Conservation (phyloP, 495 filamentous ascomycete genomes). For the Diplogelasinospora grovesii region DNA sequence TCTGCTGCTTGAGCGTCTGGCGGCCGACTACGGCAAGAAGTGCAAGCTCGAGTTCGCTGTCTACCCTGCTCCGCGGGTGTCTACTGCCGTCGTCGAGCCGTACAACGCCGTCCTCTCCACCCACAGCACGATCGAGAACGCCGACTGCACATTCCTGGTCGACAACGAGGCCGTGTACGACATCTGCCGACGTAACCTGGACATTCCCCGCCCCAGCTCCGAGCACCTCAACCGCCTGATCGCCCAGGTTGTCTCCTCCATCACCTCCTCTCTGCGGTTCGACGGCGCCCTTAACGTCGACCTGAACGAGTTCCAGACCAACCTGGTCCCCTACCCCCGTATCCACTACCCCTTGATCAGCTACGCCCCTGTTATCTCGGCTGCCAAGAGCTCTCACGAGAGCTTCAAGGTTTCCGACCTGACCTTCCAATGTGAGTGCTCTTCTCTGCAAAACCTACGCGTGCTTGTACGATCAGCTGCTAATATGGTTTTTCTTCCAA, state of each 20-base stretch:
- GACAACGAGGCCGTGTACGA: constrained; percentile 93
- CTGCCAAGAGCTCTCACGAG: constrained; percentile 77
- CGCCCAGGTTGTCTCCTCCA: constrained; percentile 86
- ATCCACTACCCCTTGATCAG: constrained; percentile 90
- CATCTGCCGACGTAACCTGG: constrained; percentile 82
- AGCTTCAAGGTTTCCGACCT: constrained; percentile 86
- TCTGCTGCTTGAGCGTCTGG: constrained; percentile 77
- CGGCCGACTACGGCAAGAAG: constrained; percentile 89
- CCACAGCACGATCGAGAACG: constrained; percentile 90
- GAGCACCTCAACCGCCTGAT: constrained; percentile 89
- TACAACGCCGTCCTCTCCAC: constrained; percentile 91
- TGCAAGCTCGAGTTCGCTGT: constrained; percentile 90
- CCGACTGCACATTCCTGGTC: constrained; percentile 87
- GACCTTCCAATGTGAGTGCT: constrained; percentile 69
- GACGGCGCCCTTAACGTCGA: constrained; percentile 90
- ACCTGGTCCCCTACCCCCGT: constrained; percentile 84
- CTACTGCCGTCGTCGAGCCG: constrained; percentile 84
- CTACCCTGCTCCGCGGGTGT: constrained; percentile 79
- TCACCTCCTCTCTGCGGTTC: constrained; percentile 84
- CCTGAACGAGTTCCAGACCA: constrained; percentile 92
- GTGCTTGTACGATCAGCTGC: no score
- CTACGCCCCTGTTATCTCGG: constrained; percentile 80
- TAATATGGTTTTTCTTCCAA: constrained; percentile 2
- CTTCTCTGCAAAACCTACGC: background rate
- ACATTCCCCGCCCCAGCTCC: constrained; percentile 78